phyloP scores from a whole-genome alignment of 2,329 filamentous ascomycete genomes.

The Microcera coccophila region DNA sequence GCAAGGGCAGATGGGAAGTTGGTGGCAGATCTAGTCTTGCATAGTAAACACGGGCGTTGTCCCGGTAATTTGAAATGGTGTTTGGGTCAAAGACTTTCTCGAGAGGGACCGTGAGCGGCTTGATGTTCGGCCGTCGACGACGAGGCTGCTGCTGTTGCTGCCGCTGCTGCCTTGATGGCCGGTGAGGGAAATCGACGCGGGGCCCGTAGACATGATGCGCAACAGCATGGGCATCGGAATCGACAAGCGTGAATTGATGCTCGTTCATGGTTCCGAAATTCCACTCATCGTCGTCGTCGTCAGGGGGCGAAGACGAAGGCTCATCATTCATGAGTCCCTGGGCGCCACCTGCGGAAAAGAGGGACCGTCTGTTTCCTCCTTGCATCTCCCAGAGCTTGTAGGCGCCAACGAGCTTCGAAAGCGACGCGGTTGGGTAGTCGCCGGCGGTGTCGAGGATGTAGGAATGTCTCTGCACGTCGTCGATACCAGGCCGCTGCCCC shows the following conservation, averaged over 20 bases:
- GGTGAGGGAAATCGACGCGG: constrained; percentile 50
- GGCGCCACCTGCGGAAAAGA: constrained; percentile 58
- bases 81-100: constrained; percentile 65
- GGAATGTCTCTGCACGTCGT: constrained; percentile 64
- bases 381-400: constrained; percentile 73
- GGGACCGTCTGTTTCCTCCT: constrained; percentile 65
- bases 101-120: constrained; percentile 54
- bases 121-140: constrained; percentile 53
- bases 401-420: constrained; percentile 64
- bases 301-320: constrained; percentile 42
- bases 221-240: constrained; percentile 55
- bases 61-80: constrained; percentile 60
- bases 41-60: constrained; percentile 60
- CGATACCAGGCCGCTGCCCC: constrained; percentile 63
- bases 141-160: constrained; percentile 53
- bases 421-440: constrained; percentile 59
- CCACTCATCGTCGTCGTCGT: constrained; percentile 61
- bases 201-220: constrained; percentile 59
- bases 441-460: constrained; percentile 63
- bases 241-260: constrained; percentile 49
- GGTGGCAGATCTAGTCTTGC: constrained; percentile 38
- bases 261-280: constrained; percentile 68
- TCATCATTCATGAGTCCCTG: constrained; percentile 50
- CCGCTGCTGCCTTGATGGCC: constrained; percentile 51
- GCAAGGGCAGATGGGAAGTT: constrained; percentile 55